A percentile compares a stretch with the other conserved stretches of the same genome.
Evolutionary conservation across 2,329 filamentous ascomycete genomes (phyloP).

Genomic region (Xylaria sp.): DNA sequence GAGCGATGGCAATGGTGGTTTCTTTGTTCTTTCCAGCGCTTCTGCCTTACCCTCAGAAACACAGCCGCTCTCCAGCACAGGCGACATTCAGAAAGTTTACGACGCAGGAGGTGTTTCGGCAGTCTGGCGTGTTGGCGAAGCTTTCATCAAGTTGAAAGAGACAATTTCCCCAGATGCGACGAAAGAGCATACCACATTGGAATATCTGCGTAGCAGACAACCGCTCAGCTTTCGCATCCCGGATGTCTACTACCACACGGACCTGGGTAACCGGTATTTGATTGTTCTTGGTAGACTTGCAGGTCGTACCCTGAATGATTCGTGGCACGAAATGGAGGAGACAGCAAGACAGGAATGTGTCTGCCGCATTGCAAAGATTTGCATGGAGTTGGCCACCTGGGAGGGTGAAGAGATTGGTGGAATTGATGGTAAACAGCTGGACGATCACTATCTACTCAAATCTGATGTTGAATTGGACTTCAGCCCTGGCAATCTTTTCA

Average conservation of each 20-base stretch:
- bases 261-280: conserved; percentile 26
- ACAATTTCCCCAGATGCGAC: conserved; percentile 25
- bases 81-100: conserved; percentile 30
- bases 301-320: conserved; percentile 28
- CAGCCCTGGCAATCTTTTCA: conserved; percentile 15
- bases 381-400: conserved; percentile 27
- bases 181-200: conserved; percentile 30
- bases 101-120: conserved; percentile 29
- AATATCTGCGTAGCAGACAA: conserved; percentile 24
- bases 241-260: conserved; percentile 28
- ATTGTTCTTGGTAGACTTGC: conserved; percentile 26
- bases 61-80: conserved; percentile 21
- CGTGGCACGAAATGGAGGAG: conserved; percentile 25
- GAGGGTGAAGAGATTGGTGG: conserved; percentile 25
- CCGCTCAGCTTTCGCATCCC: conserved; percentile 29
- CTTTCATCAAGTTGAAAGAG: conserved; percentile 32
- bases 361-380: conserved; percentile 30
- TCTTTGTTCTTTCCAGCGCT: conserved; percentile 27
- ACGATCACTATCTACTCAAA: conserved; percentile 20
- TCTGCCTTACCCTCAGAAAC: conserved; percentile 26
- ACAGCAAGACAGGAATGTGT: conserved; percentile 24
- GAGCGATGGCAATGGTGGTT: conserved; percentile 27
- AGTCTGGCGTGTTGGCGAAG: conserved; percentile 31
- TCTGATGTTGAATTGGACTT: conserved; percentile 23
- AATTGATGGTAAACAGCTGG: conserved; percentile 27